Evolutionary conservation across 2,329 filamentous ascomycete genomes (phyloP), one percentile per base, ranked within the genome.

Genomic region (Trichoderma brevicompactum): DNA sequence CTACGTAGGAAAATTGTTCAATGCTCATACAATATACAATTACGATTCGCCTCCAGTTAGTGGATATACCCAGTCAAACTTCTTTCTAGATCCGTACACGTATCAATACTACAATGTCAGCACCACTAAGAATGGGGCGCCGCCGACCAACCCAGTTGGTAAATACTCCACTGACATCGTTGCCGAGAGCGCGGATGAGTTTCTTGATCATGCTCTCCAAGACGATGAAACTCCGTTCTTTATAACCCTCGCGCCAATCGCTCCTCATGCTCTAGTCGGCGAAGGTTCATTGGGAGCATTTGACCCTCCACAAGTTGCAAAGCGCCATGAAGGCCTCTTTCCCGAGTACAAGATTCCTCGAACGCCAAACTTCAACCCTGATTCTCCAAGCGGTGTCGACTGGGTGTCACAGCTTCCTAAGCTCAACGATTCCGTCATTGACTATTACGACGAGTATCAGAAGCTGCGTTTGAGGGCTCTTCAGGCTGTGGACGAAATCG

Each of bases 1-100:
- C 71, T 92, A 92, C 70, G 86, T 85, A 0, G 90, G 88, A n/a
- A 92, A 92, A 72, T 79, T 91, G 5, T 89, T 89, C 77, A 92
- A 92, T 69, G 80, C 82, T 0, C 88, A 91, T 59, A 84, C 79
- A 0, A 79, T 84, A 1, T 71, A 80, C 0, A 91, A 89, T 66
- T 92, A 90, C 72, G 77, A 89, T 71, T 77, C 79, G 4, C 84
- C 88, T 0, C 81, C 77, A 48, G 80, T 84, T 0, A 80, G 79
- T 0, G 88, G 88, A 0, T 91, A 86, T 80, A 89, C 81, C 12
- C 81, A 79, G 7, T 85, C 83, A 6, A 68, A 70, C 17, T 68
- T 78, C 54, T 69, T 79, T 1, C 70, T 79, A 2, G 77, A 79
- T 43, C 77, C 77, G 1, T 72, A 72, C 0, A 77, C 76, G 0